These are phyloP conservation scores for Cladophialophora carrionii DNA, from an alignment of 2,329 filamentous ascomycete genomes.

Conservation along the genomic window DNA sequence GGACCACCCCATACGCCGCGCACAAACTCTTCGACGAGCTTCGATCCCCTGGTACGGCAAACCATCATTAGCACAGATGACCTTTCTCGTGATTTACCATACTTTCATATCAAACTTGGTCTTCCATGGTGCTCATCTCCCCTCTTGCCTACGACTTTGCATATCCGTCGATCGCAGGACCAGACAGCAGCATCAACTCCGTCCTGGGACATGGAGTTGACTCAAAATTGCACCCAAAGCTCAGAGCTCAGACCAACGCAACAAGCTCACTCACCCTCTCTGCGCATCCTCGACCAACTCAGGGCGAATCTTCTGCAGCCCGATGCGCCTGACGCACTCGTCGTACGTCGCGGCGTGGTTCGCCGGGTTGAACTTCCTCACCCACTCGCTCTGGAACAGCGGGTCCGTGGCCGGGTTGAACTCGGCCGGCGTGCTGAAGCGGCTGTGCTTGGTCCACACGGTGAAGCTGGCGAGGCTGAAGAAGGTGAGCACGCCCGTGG, in stretches of 20 bases:
- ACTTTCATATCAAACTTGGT: no score
- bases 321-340: conserved; percentile 64
- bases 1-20: conserved; percentile 62
- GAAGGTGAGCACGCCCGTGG: conserved; percentile 52
- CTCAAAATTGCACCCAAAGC: no score
- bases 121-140: not conserved
- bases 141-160: not conserved
- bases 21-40: conserved; percentile 67
- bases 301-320: conserved; percentile 65
- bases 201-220: no score
- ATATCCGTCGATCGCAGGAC: no score
- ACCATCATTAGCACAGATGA: not conserved
- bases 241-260: no score
- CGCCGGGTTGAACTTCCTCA: conserved; percentile 63
- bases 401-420: conserved; percentile 63
- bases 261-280: conserved; percentile 49
- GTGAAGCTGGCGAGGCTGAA: conserved; percentile 58
- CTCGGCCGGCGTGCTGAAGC: conserved; percentile 58
- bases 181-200: no score
- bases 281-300: conserved; percentile 59
- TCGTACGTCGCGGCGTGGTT: conserved; percentile 67
- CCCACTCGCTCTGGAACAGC: conserved; percentile 62
- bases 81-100: not conserved
- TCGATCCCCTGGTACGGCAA: conserved; percentile 42
- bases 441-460: conserved; percentile 55